These are phyloP conservation scores for Phytopythium vexans DNA, from an alignment of 352 stramenopile species.

Conservation along the genomic window DNA sequence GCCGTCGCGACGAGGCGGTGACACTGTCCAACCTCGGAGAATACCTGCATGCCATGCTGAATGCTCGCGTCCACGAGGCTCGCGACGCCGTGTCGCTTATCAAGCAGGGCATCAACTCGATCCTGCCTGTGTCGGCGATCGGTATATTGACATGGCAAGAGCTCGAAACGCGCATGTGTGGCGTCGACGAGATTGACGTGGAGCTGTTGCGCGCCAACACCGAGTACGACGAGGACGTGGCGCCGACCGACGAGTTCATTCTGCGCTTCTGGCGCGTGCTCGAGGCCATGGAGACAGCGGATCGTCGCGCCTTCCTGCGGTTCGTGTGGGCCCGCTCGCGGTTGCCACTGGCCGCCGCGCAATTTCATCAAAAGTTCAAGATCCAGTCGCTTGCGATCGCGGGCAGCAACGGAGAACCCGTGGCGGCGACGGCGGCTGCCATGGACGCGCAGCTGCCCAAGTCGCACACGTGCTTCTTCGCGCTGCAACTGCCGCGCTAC, in stretches of 20 bases:
- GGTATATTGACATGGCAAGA: constrained; percentile 61
- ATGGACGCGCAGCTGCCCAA: constrained; percentile 75
- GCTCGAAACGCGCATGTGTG: constrained; percentile 71
- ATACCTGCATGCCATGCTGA: constrained; percentile 49
- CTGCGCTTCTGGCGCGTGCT: constrained; percentile 81
- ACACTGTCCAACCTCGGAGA: constrained; percentile 39
- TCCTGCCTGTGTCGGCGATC: constrained; percentile 63
- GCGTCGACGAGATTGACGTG: constrained; percentile 70
- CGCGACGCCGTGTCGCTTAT: constrained; percentile 59
- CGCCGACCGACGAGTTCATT: constrained; percentile 57
- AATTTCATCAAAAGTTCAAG: constrained; percentile 88
- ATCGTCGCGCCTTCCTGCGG: constrained; percentile 71
- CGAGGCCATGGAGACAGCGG: constrained; percentile 47
- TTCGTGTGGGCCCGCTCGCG: constrained; percentile 83
- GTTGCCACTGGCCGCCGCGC: constrained; percentile 45
- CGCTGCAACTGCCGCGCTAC: constrained; percentile 75
- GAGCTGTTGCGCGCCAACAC: constrained; percentile 69
- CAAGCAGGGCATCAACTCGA: constrained; percentile 72
- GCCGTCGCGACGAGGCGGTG: constrained; percentile 32
- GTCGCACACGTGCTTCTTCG: constrained; percentile 89
- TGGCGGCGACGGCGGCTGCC: neutral
- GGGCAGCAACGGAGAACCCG: constrained; percentile 7
- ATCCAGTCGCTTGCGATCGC: constrained; percentile 60
- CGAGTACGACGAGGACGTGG: constrained; percentile 82
- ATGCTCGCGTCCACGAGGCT: constrained; percentile 36